Conservation (phyloP, 495 filamentous ascomycete genomes). For the Penicillium coprophilum region DNA sequence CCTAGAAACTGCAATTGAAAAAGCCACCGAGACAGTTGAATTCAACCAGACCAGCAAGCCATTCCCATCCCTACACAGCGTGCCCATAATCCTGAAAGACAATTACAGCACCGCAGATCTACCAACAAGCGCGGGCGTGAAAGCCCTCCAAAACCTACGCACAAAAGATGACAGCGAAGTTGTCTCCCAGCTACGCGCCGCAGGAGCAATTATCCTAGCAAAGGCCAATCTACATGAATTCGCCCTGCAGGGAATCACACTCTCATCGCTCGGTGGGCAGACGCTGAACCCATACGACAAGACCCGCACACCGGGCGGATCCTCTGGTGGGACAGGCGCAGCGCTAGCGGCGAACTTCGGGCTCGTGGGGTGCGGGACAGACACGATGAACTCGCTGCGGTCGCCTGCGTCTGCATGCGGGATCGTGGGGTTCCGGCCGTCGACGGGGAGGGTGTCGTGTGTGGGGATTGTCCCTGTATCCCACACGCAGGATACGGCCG, state of each 20-base stretch:
- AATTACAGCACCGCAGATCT: conserved; percentile 56
- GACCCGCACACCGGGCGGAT: conserved; percentile 61
- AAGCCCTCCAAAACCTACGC: conserved; percentile 44
- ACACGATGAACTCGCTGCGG: conserved; percentile 63
- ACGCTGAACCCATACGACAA: conserved; percentile 63
- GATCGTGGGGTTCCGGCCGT: conserved; percentile 61
- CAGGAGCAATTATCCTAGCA: conserved; percentile 64
- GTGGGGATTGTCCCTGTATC: conserved; percentile 60
- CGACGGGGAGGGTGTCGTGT: conserved; percentile 52
- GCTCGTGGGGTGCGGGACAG: conserved; percentile 58
- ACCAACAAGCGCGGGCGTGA: conserved; percentile 55
- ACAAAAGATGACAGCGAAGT: conserved; percentile 44
- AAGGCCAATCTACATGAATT: conserved; percentile 68
- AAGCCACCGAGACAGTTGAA: conserved; percentile 48
- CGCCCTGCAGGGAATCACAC: conserved; percentile 60
- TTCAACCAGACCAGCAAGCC: conserved; percentile 6
- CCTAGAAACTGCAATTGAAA: conserved; percentile 45
- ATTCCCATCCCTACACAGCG: conserved; percentile 38
- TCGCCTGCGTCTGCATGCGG: conserved; percentile 63
- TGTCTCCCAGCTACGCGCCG: conserved; percentile 45
- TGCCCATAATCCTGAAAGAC: conserved; percentile 64
- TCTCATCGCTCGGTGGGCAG: conserved; percentile 61
- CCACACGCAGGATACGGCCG: conserved; percentile 60
- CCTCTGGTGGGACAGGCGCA: conserved; percentile 61
- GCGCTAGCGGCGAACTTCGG: conserved; percentile 59